Evolutionary conservation across 164 flowering plant genomes (phyloP).

Genomic region (Piper longum): DNA sequence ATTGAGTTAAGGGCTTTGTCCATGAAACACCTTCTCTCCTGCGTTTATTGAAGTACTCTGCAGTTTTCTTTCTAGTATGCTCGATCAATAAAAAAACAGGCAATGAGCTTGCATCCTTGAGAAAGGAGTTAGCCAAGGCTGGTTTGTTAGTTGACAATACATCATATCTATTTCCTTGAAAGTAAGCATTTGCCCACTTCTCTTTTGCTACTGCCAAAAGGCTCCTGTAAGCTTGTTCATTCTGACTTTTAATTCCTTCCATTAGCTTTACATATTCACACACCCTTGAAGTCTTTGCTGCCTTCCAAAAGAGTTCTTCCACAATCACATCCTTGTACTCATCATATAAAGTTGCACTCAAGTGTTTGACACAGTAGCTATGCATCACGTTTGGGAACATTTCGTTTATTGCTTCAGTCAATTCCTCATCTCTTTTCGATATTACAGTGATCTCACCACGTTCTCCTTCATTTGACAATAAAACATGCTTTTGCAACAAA

Average conservation of each 20-base stretch:
- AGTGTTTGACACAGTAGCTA: background rate
- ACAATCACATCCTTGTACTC: background rate
- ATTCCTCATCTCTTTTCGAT: background rate
- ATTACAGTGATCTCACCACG: background rate
- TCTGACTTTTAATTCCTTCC: background rate
- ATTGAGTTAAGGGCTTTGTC: constrained; percentile 31
- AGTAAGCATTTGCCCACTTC: constrained; percentile 68
- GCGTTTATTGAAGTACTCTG: constrained; percentile 46
- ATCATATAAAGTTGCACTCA: background rate
- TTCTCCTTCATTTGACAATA: background rate
- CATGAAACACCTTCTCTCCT: constrained; percentile 39
- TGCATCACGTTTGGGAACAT: background rate
- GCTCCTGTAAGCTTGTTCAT: background rate
- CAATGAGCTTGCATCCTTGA: constrained; percentile 50
- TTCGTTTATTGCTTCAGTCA: background rate
- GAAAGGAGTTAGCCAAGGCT: constrained; percentile 37
- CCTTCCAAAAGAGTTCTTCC: background rate
- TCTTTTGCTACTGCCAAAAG: background rate
- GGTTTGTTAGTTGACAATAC: constrained; percentile 59
- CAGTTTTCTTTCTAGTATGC: constrained; percentile 46
- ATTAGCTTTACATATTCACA: background rate
- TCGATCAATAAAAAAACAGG: constrained; percentile 76
- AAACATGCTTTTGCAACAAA: constrained; percentile 3
- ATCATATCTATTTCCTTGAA: constrained; percentile 57
- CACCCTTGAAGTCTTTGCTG: background rate